Conservation (phyloP, 768 basidiomycete genomes). For the Daedaleopsis sinensis region DNA sequence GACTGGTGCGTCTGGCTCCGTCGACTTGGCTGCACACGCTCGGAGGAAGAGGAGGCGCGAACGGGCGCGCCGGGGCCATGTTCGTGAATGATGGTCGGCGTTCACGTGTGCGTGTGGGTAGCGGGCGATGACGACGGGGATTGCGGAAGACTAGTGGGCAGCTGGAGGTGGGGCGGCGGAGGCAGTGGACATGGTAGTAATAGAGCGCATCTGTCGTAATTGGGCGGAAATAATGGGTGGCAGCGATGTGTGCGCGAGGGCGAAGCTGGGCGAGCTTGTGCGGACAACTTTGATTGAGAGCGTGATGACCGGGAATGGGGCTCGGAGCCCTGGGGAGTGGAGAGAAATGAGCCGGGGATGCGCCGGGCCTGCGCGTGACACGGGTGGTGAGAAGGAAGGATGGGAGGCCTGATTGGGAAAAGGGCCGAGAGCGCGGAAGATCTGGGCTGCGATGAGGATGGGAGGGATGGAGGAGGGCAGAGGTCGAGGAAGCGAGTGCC, state of each 20-base stretch:
- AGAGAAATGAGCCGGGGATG: slow-evolving; percentile 13
- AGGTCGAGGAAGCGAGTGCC: not conserved
- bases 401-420: slow-evolving; percentile 6
- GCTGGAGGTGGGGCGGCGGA: not conserved
- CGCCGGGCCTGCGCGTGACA: slow-evolving; percentile 1
- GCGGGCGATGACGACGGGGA: not conserved
- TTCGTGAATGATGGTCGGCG: not conserved
- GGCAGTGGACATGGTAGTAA: not conserved
- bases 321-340: slow-evolving; percentile 11
- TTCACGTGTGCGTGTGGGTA: not conserved
- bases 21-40: not conserved
- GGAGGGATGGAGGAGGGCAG: not conserved
- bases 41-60: too few species aligned
- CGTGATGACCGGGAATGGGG: slow-evolving; percentile 18
- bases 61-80: not conserved
- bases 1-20: not conserved
- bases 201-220: not conserved
- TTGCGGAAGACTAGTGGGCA: not conserved
- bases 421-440: slow-evolving; percentile 2
- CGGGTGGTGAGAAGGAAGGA: slow-evolving; percentile 1
- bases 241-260: not conserved
- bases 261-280: not conserved
- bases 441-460: not conserved
- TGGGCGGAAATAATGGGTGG: not conserved
- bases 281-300: slow-evolving; percentile 21